Conservation (phyloP, 2,329 filamentous ascomycete genomes). For the Alternaria tenuissima region DNA sequence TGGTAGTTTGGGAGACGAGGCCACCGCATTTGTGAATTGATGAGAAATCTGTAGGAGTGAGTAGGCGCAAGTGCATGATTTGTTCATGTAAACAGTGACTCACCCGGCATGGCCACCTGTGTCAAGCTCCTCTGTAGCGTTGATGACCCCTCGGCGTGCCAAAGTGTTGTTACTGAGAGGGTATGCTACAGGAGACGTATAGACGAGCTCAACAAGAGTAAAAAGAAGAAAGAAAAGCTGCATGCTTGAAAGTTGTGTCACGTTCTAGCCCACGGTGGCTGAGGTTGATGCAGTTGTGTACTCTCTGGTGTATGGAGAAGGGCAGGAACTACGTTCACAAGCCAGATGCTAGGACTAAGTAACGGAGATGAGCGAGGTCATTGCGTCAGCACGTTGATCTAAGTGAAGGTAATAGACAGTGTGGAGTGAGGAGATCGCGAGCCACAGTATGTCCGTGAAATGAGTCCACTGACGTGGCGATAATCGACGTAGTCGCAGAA, state of each 20-base stretch:
- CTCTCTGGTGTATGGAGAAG: not conserved
- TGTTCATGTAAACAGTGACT: not conserved
- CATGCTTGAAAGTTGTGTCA: not conserved
- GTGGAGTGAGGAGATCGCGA: not conserved
- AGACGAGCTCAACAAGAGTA: not conserved
- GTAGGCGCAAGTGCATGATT: not conserved
- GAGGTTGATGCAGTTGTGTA: not conserved
- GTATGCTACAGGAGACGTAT: not conserved
- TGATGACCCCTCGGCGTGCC: not conserved
- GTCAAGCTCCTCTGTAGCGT: not conserved
- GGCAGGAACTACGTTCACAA: not conserved
- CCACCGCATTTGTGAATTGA: not conserved
- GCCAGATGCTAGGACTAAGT: not conserved
- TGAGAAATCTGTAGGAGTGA: not conserved
- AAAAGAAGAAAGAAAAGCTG: not conserved
- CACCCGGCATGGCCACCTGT: slow-evolving; percentile 1
- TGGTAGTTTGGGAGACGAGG: not conserved
- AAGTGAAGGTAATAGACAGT: not conserved
- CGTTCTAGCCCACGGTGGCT: no score
- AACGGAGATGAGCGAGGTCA: not conserved
- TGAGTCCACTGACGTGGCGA: not conserved
- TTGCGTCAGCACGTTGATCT: not conserved
- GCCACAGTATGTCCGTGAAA: not conserved
- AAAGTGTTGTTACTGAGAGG: not conserved
- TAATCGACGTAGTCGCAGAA: accelerated